These are phyloP conservation scores for Pseudomassariella vexata DNA, from an alignment of 2,329 filamentous ascomycete species.

Conservation along the genomic window DNA sequence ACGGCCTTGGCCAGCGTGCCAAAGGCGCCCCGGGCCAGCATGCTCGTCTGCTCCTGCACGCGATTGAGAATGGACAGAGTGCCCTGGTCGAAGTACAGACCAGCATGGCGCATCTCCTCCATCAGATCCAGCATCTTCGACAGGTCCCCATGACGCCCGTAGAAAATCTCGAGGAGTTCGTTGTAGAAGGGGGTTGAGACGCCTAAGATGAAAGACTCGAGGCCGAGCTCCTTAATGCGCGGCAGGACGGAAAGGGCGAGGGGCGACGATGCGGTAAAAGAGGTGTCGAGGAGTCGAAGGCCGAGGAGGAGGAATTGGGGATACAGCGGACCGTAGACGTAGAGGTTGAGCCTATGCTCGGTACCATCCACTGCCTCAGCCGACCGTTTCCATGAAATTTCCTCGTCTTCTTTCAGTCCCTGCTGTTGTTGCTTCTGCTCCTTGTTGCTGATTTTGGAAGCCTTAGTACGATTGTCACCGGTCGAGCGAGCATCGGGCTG, in stretches of 20 bases:
- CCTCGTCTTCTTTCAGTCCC: constrained; percentile 7
- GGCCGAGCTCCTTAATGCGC: constrained; percentile 60
- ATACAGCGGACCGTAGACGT: constrained; percentile 59
- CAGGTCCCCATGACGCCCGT: constrained; percentile 55
- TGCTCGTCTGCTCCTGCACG: constrained; percentile 20
- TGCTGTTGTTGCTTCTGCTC: constrained; percentile 9
- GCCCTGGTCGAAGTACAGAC: constrained; percentile 48
- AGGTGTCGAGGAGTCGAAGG: constrained; percentile 48
- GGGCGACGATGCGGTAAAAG: constrained; percentile 53
- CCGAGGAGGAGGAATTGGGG: constrained; percentile 54
- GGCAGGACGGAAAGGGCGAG: constrained; percentile 59
- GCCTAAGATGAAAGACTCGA: constrained; percentile 66
- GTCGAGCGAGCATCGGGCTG: no score
- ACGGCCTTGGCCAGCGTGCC: constrained; percentile 25
- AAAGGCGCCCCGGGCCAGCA: constrained; percentile 8
- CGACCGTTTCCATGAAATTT: neutral
- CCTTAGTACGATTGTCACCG: no score
- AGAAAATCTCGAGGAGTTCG: constrained; percentile 55
- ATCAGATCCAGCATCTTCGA: constrained; percentile 48
- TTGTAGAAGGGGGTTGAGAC: constrained; percentile 67
- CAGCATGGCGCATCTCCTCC: constrained; percentile 60
- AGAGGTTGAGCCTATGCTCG: constrained; percentile 40
- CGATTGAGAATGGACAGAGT: constrained; percentile 34
- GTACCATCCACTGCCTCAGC: no score
- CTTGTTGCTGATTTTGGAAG: no score